A percentile compares a stretch with the other conserved stretches of the same genome.
Evolutionary conservation across 352 stramenopile species (phyloP).

Genomic region (Phytophthora multivora): DNA sequence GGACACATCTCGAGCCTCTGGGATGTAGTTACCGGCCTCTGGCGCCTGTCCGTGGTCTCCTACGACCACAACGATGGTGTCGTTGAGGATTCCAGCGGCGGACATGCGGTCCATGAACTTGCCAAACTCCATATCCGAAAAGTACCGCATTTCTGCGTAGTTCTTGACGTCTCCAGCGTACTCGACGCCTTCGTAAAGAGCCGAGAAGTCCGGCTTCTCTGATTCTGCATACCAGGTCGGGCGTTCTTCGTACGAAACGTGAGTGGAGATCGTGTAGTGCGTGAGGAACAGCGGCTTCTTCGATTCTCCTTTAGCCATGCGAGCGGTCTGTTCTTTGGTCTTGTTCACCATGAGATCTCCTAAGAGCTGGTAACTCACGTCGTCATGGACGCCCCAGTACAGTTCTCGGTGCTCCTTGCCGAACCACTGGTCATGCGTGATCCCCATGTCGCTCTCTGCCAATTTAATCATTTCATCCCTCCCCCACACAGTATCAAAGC

Average conservation of each 20-base stretch:
- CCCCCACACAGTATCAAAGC: slow-evolving; percentile 52
- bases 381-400: slow-evolving; percentile 58
- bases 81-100: slow-evolving; percentile 43
- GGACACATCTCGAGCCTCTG: slow-evolving; percentile 39
- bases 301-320: slow-evolving; percentile 14
- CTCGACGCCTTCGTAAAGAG: slow-evolving; percentile 38
- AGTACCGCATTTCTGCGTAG: slow-evolving; percentile 58
- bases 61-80: slow-evolving; percentile 59
- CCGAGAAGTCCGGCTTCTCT: slow-evolving; percentile 43
- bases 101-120: slow-evolving; percentile 60
- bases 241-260: slow-evolving; percentile 40
- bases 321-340: slow-evolving; percentile 34
- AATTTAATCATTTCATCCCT: slow-evolving; percentile 46
- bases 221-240: slow-evolving; percentile 43
- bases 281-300: slow-evolving; percentile 59
- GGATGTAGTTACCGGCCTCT: slow-evolving; percentile 34
- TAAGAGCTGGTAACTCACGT: slow-evolving; percentile 50
- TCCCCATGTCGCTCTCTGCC: slow-evolving; percentile 38
- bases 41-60: slow-evolving; percentile 56
- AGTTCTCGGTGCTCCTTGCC: slow-evolving; percentile 14
- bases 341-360: slow-evolving; percentile 54
- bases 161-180: slow-evolving; percentile 29
- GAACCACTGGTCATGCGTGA: slow-evolving; percentile 42
- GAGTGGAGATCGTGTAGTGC: slow-evolving; percentile 66
- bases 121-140: slow-evolving; percentile 49